phyloP scores from a whole-genome alignment of 345 rosid genomes.

The Pseudoturritis turrita region DNA sequence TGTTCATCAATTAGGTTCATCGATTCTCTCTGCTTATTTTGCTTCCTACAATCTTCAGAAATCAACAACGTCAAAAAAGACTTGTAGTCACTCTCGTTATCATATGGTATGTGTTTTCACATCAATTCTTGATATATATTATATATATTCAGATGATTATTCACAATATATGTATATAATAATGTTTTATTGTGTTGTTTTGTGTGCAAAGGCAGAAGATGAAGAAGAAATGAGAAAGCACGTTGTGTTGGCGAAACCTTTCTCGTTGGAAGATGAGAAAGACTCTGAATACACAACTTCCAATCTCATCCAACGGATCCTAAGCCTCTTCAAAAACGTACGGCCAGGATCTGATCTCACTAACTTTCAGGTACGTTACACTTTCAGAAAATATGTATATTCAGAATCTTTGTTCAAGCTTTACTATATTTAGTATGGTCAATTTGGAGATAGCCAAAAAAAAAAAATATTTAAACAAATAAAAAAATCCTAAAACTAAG shows the following conservation, averaged over 20 bases:
- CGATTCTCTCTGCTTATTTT: not conserved
- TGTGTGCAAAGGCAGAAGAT: slow-evolving; percentile 10
- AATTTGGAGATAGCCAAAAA: too few relatives aligned
- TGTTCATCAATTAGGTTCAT: not conserved
- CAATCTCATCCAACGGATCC: slow-evolving; percentile 41
- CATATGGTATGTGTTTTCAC: slow-evolving; percentile 9
- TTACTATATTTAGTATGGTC: not conserved
- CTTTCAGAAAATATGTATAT: not conserved
- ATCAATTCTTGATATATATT: not conserved
- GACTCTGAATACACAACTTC: slow-evolving; percentile 40
- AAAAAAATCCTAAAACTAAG: too few relatives aligned
- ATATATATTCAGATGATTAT: not conserved
- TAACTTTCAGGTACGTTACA: slow-evolving; percentile 41
- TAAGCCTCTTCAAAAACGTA: slow-evolving; percentile 48
- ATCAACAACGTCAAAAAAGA: not conserved
- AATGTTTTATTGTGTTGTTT: not conserved
- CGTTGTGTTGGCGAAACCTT: slow-evolving; percentile 47
- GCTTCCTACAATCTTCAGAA: not conserved
- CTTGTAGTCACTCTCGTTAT: not conserved
- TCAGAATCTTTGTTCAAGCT: not conserved
- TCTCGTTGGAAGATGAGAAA: slow-evolving; percentile 43
- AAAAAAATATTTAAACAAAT: too few relatives aligned
- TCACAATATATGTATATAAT: not conserved
- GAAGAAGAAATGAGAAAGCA: slow-evolving; percentile 8
- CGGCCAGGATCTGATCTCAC: slow-evolving; percentile 65